phyloP scores from a whole-genome alignment of 2,329 filamentous ascomycete genomes.

The Stemphylium beticola region DNA sequence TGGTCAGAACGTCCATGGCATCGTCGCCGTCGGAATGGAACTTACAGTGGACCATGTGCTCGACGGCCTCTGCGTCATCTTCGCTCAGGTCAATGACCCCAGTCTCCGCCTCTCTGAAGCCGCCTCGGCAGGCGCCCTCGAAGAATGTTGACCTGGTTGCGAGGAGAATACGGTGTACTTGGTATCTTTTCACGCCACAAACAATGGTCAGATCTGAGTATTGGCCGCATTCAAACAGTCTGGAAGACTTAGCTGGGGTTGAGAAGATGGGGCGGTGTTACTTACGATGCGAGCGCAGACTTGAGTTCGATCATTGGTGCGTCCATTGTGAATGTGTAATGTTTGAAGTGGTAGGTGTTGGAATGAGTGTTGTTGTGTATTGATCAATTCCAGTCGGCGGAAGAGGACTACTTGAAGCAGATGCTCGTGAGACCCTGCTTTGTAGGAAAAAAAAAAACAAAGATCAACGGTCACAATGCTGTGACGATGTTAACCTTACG shows the following conservation, averaged over 20 bases:
- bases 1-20: slow-evolving; percentile 23
- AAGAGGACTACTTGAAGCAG: slow-evolving; percentile 17
- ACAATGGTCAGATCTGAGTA: slow-evolving; percentile 58
- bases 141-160: slow-evolving; percentile 58
- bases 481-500: slow-evolving; percentile 19
- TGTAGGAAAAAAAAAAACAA: slow-evolving; percentile 7
- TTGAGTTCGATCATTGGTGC: slow-evolving; percentile 53
- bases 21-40: slow-evolving; percentile 5
- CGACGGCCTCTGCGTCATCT: slow-evolving; percentile 50
- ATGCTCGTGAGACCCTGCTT: slow-evolving; percentile 15
- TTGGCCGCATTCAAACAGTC: slow-evolving; percentile 48
- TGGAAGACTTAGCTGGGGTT: slow-evolving; percentile 38
- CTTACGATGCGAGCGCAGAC: slow-evolving; percentile 57
- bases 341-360: neutral
- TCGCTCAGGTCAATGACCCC: slow-evolving; percentile 49
- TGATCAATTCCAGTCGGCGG: neutral
- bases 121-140: slow-evolving; percentile 48
- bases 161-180: slow-evolving; percentile 56
- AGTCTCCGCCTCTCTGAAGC: slow-evolving; percentile 46
- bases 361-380: neutral
- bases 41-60: slow-evolving; percentile 52
- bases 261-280: slow-evolving; percentile 11
- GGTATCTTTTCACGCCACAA: slow-evolving; percentile 54
- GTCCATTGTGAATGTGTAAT: slow-evolving; percentile 42
- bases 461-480: slow-evolving; percentile 16